Base-by-base conservation (phyloP, 2,329 filamentous ascomycete genomes). In the Trichoderma simmonsii region DNA sequence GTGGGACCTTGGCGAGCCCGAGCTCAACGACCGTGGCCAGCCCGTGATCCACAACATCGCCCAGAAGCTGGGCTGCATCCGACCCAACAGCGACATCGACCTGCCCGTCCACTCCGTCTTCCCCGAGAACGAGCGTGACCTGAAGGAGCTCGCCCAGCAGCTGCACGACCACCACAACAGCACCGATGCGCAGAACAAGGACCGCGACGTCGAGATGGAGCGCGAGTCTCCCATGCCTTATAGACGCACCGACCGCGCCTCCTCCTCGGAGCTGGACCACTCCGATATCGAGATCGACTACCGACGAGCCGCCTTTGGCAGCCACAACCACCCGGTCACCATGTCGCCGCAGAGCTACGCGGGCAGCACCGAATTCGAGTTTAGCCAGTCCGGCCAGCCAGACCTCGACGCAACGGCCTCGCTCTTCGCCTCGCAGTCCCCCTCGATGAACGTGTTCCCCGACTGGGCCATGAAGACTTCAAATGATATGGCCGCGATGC, bases 1-100 rank as follows among this genome's bases (percentile, higher is more conserved):
- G 3, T 91, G 89, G 89, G 86, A 88, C 14, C 82, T 90, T 18
- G 88, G 86, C n/a, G 88, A 90, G 76, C 89, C 89, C 4, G 88
- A 89, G 73, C 81, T 90, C 75, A 91, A 91, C 78, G 88, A 90
- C 73, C 84, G 87, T 67, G 88, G 88, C 39, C 87, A 89, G 75
- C 89, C 89, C 3, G 85, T 91, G 30, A 89, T 91, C 69, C 89
- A 91, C 81, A 87, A 90, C 77, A 91, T 91, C 72, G 88, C 89
- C 39, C 86, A 87, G 74, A 89, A 87, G 80, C 86, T 91, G 32
- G 88, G 89, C 61, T 90, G 88, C 82, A 89, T 91, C 76, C 86
- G 89, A 70, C 87, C 87, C 21, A 89, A 89, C 76, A 87, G 85
- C 77, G 89, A 91, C 76, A 84, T 88, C 78, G 84, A 90, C 78